Evolutionary conservation across 768 basidiomycete species (phyloP).

Genomic region (Agrocybe pediades): DNA sequence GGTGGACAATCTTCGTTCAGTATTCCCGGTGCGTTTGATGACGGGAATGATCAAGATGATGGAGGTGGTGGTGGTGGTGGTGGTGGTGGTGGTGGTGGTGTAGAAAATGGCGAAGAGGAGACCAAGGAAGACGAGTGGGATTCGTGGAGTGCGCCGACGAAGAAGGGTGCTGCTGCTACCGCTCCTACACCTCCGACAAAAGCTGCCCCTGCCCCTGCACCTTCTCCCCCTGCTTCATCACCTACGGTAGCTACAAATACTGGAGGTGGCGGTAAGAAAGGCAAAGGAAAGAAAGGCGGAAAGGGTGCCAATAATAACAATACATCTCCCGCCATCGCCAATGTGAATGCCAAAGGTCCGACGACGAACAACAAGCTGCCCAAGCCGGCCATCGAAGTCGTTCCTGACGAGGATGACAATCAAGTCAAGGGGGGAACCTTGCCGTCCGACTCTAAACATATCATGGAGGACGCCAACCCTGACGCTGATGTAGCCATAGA

Average conservation of each 20-base stretch:
- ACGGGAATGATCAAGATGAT: conserved; percentile 6
- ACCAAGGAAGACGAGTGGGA: conserved; percentile 8
- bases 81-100: conserved; percentile 1
- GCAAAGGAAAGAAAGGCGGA: conserved; percentile 20
- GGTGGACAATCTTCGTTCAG: conserved; percentile 1
- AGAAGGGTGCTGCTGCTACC: conserved; percentile 5
- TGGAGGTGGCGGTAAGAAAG: conserved; percentile 2
- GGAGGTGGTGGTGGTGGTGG: conserved; percentile 10
- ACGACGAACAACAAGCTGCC: conserved; percentile 33
- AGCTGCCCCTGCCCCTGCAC: conserved; percentile 17
- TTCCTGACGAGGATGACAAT: conserved; percentile 44
- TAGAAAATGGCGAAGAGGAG: conserved; percentile 5
- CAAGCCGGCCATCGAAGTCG: conserved; percentile 44
- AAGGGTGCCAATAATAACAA: conserved; percentile 5
- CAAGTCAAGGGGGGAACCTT: conserved; percentile 28
- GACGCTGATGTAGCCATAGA: conserved; percentile 36
- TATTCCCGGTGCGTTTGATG: conserved; percentile 21
- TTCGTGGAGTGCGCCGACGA: conserved; percentile 13
- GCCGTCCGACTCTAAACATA: conserved; percentile 37
- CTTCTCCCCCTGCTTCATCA: conserved; percentile 6
- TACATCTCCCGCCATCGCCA: conserved; percentile 1
- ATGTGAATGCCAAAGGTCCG: too few relatives aligned
- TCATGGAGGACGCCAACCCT: conserved; percentile 33
- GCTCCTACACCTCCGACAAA: conserved; percentile 8
- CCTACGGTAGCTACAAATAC: neutral